These are phyloP conservation scores for Coemansia sp. DNA, from an alignment of 192 early-diverging fungal species.

Conservation along the genomic window DNA sequence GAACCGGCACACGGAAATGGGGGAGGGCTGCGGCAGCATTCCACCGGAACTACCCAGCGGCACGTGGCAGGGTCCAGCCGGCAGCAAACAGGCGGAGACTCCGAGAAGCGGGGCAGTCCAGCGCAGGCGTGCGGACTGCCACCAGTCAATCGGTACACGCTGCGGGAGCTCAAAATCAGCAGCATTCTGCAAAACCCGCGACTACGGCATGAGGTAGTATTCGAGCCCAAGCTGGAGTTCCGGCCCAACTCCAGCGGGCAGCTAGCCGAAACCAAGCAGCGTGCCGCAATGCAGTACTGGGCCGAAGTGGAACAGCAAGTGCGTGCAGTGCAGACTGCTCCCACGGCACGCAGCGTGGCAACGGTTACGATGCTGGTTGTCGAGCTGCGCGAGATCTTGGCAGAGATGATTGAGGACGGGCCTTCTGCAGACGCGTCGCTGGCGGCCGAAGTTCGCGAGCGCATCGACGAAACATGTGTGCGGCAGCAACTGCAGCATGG, in stretches of 20 bases:
- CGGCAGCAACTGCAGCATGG: conserved; percentile 66
- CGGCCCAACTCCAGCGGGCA: conserved; percentile 80
- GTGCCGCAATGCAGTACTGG: conserved; percentile 73
- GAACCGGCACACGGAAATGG: conserved; percentile 7
- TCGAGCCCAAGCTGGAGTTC: conserved; percentile 88
- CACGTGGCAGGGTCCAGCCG: conserved; percentile 1
- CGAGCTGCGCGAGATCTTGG: conserved; percentile 74
- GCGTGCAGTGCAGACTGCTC: not conserved
- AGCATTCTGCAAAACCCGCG: conserved; percentile 83
- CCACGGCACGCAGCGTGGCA: conserved; percentile 9
- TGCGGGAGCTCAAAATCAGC: conserved; percentile 78
- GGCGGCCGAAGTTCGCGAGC: conserved; percentile 46
- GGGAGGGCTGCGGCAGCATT: not conserved
- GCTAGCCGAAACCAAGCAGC: conserved; percentile 60
- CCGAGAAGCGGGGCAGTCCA: too few species aligned
- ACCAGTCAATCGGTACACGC: conserved; percentile 79
- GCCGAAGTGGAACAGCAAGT: conserved; percentile 61
- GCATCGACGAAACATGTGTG: conserved; percentile 58
- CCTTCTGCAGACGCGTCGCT: conserved; percentile 34
- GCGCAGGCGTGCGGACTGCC: conserved; percentile 47
- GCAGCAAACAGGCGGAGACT: too few species aligned
- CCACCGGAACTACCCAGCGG: not conserved
- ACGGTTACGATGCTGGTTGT: conserved; percentile 64
- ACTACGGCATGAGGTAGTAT: conserved; percentile 84
- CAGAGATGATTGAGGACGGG: conserved; percentile 51